Conservation (phyloP, 148 eudicot species). For the Rheum nobile region DNA sequence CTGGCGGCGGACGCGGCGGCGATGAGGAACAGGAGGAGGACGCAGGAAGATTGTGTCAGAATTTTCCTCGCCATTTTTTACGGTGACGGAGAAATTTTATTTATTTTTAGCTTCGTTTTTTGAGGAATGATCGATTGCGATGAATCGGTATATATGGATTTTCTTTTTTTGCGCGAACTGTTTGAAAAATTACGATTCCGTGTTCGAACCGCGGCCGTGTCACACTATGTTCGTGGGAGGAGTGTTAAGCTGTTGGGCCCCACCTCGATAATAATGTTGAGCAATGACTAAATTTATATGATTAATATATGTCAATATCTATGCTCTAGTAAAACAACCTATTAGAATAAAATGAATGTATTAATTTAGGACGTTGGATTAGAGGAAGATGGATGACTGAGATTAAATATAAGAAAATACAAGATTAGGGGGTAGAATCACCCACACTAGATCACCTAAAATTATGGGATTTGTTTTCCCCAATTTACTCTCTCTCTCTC, state of each 20-base stretch:
- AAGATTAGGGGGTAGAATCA: no score
- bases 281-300: neutral
- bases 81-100: neutral
- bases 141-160: neutral
- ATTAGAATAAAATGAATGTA: no score
- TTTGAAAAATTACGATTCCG: neutral
- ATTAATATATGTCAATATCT: no score
- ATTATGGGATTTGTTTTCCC: no score
- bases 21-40: neutral
- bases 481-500: no score
- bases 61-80: neutral
- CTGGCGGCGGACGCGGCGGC: constrained; percentile 2
- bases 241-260: neutral
- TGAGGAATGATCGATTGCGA: neutral
- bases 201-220: neutral
- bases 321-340: no score
- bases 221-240: neutral
- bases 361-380: no score
- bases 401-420: no score
- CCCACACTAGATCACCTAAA: no score
- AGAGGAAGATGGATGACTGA: no score
- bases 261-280: neutral
- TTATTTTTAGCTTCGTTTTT: neutral
- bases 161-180: neutral
- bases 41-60: neutral